Evolutionary conservation across 192 early-diverging fungal genomes (phyloP), one percentile per base, ranked within the genome.

Genomic region (Gigaspora rosea): DNA sequence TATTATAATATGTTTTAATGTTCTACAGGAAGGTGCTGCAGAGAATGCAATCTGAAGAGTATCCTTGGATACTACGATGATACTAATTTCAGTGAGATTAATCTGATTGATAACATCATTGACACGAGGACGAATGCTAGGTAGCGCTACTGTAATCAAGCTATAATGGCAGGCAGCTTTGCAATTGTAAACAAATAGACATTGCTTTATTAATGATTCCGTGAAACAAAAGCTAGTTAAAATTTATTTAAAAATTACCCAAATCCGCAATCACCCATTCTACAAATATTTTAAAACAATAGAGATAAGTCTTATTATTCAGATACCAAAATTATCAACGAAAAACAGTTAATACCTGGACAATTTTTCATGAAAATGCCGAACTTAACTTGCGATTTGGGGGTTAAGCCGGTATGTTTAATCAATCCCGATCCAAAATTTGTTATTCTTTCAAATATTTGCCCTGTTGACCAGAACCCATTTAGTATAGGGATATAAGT

Each of bases 371-470:
- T 75, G 46, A 80, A 73, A 66, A 85, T 82, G 15, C 83, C 83
- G 41, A 85, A 71, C 13, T 78, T 73, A 1, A 67, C 73, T 18
- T 77, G 74, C 10, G 78, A 65, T 22, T 82, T 78, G 4, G 83
- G 79, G 16, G 75, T 78, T 15, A 84, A 46, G 36, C 66, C 78
- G n/a, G 80, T 80, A 56, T 47, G 46, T 20, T 66, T 72, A 4
- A 84, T 71, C 61, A 84, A 77, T 54, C 83, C 80, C 11, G 83
- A 71, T 69, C 83, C 83, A 65, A 84, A 84, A 35, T 78, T 79
- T 51, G 36, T 57, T 57, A 82, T 76, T 61, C 79, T 84, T 52
- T 36, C 79, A 47, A 72, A 71, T 27, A 82, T 66, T 56, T 82
- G 58, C 8, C 80, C 83, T 84, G 63, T 54, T 54, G 11, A 16